Evolutionary conservation across 1,139 yeast genomes (phyloP), one percentile per base, ranked within the genome.

Genomic region (Suhomyces bokatorum): DNA sequence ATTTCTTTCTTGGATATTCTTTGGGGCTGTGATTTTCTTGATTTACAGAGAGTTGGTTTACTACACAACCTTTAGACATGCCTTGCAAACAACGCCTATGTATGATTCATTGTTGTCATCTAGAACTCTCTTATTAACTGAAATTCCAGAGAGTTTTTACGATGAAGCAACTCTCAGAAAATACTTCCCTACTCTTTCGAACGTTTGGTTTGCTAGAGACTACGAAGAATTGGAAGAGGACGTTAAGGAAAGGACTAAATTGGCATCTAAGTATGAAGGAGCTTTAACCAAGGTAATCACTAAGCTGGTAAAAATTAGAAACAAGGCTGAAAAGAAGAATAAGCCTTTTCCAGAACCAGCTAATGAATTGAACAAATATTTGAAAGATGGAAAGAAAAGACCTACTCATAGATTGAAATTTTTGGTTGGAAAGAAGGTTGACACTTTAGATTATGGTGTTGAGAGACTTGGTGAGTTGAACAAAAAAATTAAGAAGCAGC

Each of bases 361-460:
- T 31, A 77, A 82, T 59, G 86, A 83, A 52, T 60, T 83, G 45
- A 75, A 78, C 51, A 75, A 75, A 45, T 65, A 74, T 61, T 60
- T 85, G 75, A 71, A 71, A 51, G 75, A 70, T 50, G 77, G 77
- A 39, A 79, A 83, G 56, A 85, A 85, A 67, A 77, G 89, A 66
- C 93, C 93, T 34, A 78, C 83, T 33, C 85, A 81, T 60, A 77
- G 71, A 52, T 64, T 79, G 55, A 79, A 80, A 52, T 71, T 73
- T 44, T 63, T 74, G 43, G 71, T 87, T 58, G 96, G 96, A 51
- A 71, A 87, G 66, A 91, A 90, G 66, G 95, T 91, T 45, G 93
- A 87, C 58, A 85, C 96, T 26, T 82, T 93, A 52, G 75, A 83
- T 48, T 83, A 87, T 60, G 81, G 85, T 43, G 76, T 80, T 44